phyloP scores from a whole-genome alignment of 202 grass and related monocot species.

The Schoenoplectus tabernaemontani region DNA sequence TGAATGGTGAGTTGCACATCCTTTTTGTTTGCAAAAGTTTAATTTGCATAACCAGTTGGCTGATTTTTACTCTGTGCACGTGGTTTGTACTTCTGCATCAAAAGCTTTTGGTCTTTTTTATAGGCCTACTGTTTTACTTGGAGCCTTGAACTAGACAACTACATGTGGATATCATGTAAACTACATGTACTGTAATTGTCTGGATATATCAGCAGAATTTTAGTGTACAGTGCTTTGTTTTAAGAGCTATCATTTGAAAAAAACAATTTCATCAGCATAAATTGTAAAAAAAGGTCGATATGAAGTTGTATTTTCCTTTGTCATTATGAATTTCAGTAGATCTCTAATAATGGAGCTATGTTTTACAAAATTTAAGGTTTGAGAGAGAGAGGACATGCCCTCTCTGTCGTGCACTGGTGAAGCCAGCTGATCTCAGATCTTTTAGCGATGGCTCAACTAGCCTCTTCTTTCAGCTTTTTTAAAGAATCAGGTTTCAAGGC shows the following conservation, averaged over 20 bases:
- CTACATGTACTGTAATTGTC: neutral
- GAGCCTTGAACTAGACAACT: neutral
- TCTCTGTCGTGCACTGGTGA: slow-evolving; percentile 79
- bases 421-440: slow-evolving; percentile 79
- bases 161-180: neutral
- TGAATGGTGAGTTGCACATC: slow-evolving; percentile 54
- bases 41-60: neutral
- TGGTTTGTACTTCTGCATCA: neutral
- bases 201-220: neutral
- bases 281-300: neutral
- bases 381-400: slow-evolving; percentile 97
- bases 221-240: neutral
- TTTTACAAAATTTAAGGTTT: slow-evolving; percentile 46
- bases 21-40: neutral
- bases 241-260: neutral
- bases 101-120: neutral
- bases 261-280: neutral
- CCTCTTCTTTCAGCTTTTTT: slow-evolving; percentile 93
- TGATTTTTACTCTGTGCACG: neutral
- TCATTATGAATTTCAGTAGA: neutral
- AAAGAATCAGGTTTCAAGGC: neutral
- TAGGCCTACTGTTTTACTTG: neutral
- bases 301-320: neutral
- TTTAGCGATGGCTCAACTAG: slow-evolving; percentile 80
- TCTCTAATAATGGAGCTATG: neutral